Percentiles rank a stretch among this genome's conserved stretches.
Evolutionary conservation across 75 land plant genomes (phyloP).

Genomic region (Cunninghamia lanceolata): DNA sequence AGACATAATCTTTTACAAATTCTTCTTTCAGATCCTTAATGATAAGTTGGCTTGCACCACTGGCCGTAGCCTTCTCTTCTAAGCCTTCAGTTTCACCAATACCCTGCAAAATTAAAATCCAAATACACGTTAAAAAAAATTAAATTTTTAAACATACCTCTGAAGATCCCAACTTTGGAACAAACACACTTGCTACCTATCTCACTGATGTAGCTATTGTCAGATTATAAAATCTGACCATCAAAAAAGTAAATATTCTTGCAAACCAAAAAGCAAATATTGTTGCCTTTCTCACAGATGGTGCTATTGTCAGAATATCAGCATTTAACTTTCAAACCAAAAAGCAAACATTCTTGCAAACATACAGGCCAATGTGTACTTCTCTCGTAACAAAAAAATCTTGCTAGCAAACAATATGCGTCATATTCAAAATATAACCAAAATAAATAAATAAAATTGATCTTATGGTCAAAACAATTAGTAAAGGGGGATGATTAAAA

Average conservation of each 20-base stretch:
- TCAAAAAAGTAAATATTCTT: not conserved
- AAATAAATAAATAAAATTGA: no score
- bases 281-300: not conserved
- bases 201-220: not conserved
- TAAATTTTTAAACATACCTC: not conserved
- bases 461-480: not conserved
- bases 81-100: constrained; percentile 77
- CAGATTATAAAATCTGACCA: not conserved
- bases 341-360: not conserved
- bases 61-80: constrained; percentile 90
- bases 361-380: not conserved
- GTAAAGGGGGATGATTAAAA: not conserved
- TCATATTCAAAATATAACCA: not conserved
- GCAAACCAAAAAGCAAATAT: not conserved
- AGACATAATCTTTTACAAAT: constrained; percentile 90
- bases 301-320: not conserved
- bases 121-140: not conserved
- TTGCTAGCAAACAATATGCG: not conserved
- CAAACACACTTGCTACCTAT: not conserved
- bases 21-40: constrained; percentile 94
- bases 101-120: constrained; percentile 56
- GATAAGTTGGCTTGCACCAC: constrained; percentile 90
- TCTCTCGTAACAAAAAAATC: not conserved
- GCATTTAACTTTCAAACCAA: not conserved
- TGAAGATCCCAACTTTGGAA: not conserved